A percentile compares a stretch with the other conserved stretches of the same genome.
phyloP scores from a whole-genome alignment of 495 filamentous ascomycete species.

The Penicillium malachiteum region DNA sequence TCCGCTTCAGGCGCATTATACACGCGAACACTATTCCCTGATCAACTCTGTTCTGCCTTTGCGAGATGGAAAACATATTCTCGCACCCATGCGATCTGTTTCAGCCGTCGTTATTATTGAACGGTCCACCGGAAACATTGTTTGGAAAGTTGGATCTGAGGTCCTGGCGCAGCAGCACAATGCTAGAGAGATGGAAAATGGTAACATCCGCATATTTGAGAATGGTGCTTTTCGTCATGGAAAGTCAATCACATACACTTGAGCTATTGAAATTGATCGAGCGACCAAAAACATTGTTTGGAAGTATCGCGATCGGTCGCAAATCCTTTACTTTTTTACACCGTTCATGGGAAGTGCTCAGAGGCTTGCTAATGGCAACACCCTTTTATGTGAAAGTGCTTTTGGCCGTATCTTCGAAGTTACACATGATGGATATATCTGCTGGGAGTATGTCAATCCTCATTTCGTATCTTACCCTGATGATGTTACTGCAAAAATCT shows the following conservation, averaged over 20 bases:
- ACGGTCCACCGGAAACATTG: conserved; percentile 34
- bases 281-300: conserved; percentile 38
- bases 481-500: conserved; percentile 14
- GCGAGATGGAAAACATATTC: conserved; percentile 36
- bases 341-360: conserved; percentile 53
- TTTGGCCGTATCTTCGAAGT: conserved; percentile 54
- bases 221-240: conserved; percentile 45
- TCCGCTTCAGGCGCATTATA: conserved; percentile 38
- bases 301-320: conserved; percentile 44
- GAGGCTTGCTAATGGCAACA: conserved; percentile 38
- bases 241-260: conserved; percentile 39
- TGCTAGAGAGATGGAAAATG: conserved; percentile 37
- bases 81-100: conserved; percentile 41
- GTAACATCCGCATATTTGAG: conserved; percentile 47
- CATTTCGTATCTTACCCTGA: conserved; percentile 19
- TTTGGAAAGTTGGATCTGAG: conserved; percentile 42
- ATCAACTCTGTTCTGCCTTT: conserved; percentile 42
- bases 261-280: conserved; percentile 36
- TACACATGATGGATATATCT: conserved; percentile 33
- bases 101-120: conserved; percentile 45
- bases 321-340: conserved; percentile 43
- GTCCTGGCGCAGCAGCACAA: conserved; percentile 46
- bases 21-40: conserved; percentile 46
- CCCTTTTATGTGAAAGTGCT: conserved; percentile 43
- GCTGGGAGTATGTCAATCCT: conserved; percentile 26